Base-by-base conservation (phyloP, 768 basidiomycete species). In the Clitopilus hobsonii region DNA sequence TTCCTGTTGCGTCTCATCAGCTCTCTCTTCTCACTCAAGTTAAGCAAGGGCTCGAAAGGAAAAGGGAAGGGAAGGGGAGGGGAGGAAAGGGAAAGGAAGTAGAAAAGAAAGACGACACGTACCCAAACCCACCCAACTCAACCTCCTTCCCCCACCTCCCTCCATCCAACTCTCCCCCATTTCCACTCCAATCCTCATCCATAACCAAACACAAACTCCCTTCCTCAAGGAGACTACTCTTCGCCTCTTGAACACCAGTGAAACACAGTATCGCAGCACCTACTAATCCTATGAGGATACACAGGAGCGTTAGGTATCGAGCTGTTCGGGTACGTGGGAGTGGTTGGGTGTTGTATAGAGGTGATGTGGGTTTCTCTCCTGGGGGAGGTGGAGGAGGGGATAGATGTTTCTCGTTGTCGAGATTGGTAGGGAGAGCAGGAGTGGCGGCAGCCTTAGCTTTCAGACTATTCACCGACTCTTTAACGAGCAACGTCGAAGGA, bases 111-210 rank as follows among this genome's bases (percentile, higher is more conserved):
- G 20, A 57, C 49, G 29, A 23, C 4, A 63, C 76, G 28, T 54
- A 83, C 78, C 89, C 89, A 63, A 86, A 93, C 1, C 91, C 91
- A 50, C 86, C 85, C 36, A 89, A 69, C 58, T 86, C 80, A 54
- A 91, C 76, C 47, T 92, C 89, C 29, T 74, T 78, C 26, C 72
- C 73, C 89, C 91, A 93, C 1, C 74, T 76, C 38, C 74, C 75
- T 25, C 69, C 64, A 55, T 83, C 75, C 0, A 83, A 64, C 16
- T 65, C 30, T 16, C 72, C 71, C 14, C 29, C 29, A 30, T 14
- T 30, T 14, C 70, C 65, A 53, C 49, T 61, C 61, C 92, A 95
- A 48, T 89, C 70, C 48, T 94, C 93, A 53, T 86, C 73, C 51
- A 95, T 67, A 16, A 94, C 83, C 24, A 82, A 65, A 58, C 89